Evolutionary conservation across 805 yeast genomes (phyloP).

Genomic region (Kuraishia molischiana): DNA sequence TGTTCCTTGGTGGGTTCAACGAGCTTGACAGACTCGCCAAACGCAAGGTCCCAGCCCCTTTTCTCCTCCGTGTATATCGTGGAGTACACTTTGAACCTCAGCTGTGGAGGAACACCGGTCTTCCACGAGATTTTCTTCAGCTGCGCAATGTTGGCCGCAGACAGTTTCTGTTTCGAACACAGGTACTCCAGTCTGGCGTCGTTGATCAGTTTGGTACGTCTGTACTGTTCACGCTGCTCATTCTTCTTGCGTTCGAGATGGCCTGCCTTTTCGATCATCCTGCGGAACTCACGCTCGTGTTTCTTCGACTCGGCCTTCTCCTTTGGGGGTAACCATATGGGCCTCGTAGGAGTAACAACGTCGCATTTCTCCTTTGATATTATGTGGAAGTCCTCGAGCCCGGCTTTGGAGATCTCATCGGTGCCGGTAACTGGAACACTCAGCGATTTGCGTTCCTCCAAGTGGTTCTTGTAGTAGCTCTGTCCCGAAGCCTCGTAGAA

Average conservation of each 20-base stretch:
- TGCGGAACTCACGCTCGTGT: constrained; percentile 47
- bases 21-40: not conserved
- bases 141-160: constrained; percentile 17
- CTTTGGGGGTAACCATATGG: constrained; percentile 67
- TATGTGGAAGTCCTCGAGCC: constrained; percentile 48
- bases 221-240: constrained; percentile 21
- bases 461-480: constrained; percentile 23
- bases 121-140: constrained; percentile 23
- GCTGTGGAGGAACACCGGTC: constrained; percentile 12
- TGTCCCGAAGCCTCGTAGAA: constrained; percentile 30
- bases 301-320: constrained; percentile 35
- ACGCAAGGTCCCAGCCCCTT: not conserved
- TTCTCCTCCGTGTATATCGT: not conserved
- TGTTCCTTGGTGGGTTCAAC: not conserved
- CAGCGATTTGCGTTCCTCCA: constrained; percentile 24
- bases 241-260: constrained; percentile 17
- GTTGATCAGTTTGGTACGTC: constrained; percentile 14
- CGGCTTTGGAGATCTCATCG: constrained; percentile 22
- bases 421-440: constrained; percentile 21
- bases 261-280: constrained; percentile 23
- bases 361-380: constrained; percentile 53
- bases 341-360: constrained; percentile 50
- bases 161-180: constrained; percentile 12
- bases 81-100: constrained; percentile 9
- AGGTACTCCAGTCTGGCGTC: constrained; percentile 22